Evolutionary conservation across 495 filamentous ascomycete genomes (phyloP).

Genomic region (Aspergillus incahuasiensis): DNA sequence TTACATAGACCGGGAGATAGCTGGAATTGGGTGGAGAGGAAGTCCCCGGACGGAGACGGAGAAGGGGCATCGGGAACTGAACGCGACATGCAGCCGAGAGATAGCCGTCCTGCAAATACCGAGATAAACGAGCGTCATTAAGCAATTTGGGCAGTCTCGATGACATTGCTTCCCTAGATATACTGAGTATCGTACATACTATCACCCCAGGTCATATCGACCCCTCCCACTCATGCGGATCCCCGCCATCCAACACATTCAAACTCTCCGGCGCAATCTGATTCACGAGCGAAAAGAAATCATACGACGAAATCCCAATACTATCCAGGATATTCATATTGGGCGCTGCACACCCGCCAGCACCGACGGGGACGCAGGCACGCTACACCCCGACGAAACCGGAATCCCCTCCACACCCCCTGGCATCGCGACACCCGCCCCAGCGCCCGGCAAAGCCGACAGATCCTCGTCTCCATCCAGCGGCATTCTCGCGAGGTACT

Average conservation of each 20-base stretch:
- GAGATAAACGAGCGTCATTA: too few species aligned
- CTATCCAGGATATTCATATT: conserved; percentile 23
- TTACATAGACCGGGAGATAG: too few species aligned
- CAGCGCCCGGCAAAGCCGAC: background rate
- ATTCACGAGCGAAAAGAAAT: conserved; percentile 26
- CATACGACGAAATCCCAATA: conserved; percentile 30
- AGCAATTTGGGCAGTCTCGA: too few species aligned
- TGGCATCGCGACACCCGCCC: too few species aligned
- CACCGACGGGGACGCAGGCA: background rate
- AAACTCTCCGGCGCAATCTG: conserved; percentile 19
- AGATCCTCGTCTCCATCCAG: background rate
- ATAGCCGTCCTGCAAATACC: too few species aligned
- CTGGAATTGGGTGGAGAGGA: too few species aligned
- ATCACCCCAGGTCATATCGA: background rate
- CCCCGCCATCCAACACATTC: background rate
- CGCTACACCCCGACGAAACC: too few species aligned
- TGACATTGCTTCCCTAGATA: too few species aligned
- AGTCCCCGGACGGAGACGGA: too few species aligned
- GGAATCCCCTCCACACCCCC: background rate
- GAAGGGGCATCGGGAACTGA: too few species aligned
- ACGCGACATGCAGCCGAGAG: too few species aligned
- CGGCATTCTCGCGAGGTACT: background rate
- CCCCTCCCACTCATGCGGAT: background rate
- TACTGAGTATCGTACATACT: too few species aligned
- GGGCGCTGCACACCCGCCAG: background rate